These are phyloP conservation scores for Trichosanthes cucumerina DNA, from an alignment of 306 rosid genomes.

Conservation along the genomic window DNA sequence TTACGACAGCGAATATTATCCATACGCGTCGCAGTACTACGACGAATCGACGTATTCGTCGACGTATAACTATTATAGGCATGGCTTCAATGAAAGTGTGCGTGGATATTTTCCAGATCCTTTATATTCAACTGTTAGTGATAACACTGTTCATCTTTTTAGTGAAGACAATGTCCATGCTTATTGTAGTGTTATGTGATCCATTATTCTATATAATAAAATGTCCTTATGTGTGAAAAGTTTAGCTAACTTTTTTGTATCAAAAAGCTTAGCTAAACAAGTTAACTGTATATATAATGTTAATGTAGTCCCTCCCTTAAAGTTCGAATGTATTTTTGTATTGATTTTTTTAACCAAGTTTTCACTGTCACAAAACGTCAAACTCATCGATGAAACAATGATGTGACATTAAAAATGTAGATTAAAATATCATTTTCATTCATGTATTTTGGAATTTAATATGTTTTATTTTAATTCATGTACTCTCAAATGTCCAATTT, in stretches of 20 bases:
- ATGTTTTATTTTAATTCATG: no score
- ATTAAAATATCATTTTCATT: no score
- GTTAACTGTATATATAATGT: not conserved
- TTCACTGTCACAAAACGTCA: not conserved
- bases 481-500: no score
- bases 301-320: not conserved
- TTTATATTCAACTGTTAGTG: slow-evolving; percentile 37
- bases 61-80: slow-evolving; percentile 55
- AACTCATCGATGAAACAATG: not conserved
- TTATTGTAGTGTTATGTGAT: slow-evolving; percentile 57
- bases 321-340: no score
- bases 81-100: slow-evolving; percentile 49
- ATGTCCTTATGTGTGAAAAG: not conserved
- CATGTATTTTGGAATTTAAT: no score
- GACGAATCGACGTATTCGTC: slow-evolving; percentile 50
- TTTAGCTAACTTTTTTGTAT: not conserved
- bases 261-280: not conserved
- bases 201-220: not conserved
- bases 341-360: not conserved
- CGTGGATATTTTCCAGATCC: slow-evolving; percentile 61
- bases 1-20: slow-evolving; percentile 54
- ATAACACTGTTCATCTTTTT: slow-evolving; percentile 57
- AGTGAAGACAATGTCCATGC: slow-evolving; percentile 74
- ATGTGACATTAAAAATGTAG: not conserved
- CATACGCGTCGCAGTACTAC: slow-evolving; percentile 43